These are phyloP conservation scores for Diaporthe sp. DNA, from an alignment of 2,329 filamentous ascomycete species.

Conservation along the genomic window DNA sequence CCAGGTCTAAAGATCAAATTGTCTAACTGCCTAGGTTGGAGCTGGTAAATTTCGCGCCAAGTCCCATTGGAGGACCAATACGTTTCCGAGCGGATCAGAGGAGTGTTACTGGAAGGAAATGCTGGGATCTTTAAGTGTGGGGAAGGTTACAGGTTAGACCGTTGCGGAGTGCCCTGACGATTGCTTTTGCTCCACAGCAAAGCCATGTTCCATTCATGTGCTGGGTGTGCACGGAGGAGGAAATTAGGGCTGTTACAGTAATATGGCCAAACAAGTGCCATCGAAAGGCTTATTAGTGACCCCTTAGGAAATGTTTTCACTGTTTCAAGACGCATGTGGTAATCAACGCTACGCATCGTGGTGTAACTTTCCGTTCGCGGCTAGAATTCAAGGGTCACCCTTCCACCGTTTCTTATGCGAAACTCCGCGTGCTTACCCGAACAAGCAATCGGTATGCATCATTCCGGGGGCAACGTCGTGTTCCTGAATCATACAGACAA, in stretches of 20 bases:
- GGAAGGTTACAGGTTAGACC: not conserved
- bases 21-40: not conserved
- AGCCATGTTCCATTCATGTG: not conserved
- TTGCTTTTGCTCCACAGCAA: not conserved
- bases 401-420: not conserved
- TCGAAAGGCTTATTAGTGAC: not conserved
- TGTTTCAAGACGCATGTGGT: not conserved
- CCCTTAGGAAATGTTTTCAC: not conserved
- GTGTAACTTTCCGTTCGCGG: constrained; percentile 5
- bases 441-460: not conserved
- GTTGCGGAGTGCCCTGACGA: not conserved
- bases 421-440: not conserved
- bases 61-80: not conserved
- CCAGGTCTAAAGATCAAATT: not conserved
- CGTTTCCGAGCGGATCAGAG: not conserved
- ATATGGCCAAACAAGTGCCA: not conserved
- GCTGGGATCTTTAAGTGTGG: not conserved
- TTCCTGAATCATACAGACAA: not conserved
- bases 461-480: constrained; percentile 7
- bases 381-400: not conserved
- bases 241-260: constrained; percentile 1
- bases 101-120: not conserved
- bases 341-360: not conserved
- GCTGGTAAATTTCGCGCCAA: not conserved
- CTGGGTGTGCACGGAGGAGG: not conserved